Conservation (phyloP, 179 eudicot species). For the Gypsophila paniculata region DNA sequence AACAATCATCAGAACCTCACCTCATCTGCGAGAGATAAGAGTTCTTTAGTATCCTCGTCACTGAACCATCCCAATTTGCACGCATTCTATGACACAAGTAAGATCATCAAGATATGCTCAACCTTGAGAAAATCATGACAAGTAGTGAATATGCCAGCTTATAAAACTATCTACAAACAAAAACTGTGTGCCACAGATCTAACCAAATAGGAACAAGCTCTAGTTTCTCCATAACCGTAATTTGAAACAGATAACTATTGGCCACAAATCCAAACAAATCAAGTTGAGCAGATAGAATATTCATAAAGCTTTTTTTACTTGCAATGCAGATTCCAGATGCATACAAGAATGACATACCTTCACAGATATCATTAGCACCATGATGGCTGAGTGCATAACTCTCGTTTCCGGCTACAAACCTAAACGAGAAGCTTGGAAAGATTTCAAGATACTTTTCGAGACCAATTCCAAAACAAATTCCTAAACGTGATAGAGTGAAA, state of each 20-base stretch:
- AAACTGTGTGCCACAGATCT: too few species aligned
- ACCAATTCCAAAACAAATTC: background rate
- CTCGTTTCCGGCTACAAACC: constrained; percentile 51
- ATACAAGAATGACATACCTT: constrained; percentile 47
- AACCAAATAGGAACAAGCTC: too few species aligned
- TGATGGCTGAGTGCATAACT: constrained; percentile 52
- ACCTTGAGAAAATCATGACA: background rate
- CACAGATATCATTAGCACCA: constrained; percentile 76
- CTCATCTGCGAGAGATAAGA: constrained; percentile 60
- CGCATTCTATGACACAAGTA: constrained; percentile 53
- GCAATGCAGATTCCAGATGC: constrained; percentile 1
- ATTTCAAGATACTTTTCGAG: background rate
- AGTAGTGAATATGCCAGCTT: background rate
- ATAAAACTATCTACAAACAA: constrained; percentile 2
- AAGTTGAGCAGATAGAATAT: background rate
- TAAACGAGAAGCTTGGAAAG: constrained; percentile 23
- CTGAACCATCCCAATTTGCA: constrained; percentile 75
- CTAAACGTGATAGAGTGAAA: background rate
- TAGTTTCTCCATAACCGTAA: constrained; percentile 1
- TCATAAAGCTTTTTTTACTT: background rate
- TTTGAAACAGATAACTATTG: background rate
- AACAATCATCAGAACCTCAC: constrained; percentile 31
- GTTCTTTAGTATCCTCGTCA: constrained; percentile 52
- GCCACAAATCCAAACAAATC: background rate
- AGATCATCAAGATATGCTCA: constrained; percentile 5